A percentile compares a stretch with the other conserved stretches of the same genome.
Conservation (phyloP, 192 early-diverging fungal genomes). For the Tieghemiomyces parasiticus region DNA sequence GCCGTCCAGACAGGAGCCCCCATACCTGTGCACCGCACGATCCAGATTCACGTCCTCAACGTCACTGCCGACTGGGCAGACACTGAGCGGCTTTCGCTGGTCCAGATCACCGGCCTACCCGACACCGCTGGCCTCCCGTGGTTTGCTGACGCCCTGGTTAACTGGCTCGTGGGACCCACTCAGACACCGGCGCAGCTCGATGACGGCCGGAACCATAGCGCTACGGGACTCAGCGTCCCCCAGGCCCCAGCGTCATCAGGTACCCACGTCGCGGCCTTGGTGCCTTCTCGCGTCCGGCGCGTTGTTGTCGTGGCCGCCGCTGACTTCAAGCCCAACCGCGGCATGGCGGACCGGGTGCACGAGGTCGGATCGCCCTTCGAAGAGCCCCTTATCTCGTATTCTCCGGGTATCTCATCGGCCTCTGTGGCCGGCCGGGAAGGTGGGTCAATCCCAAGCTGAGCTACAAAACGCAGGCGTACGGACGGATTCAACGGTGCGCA, state of each 20-base stretch:
- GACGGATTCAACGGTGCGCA: too few relatives aligned
- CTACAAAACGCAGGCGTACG: too few relatives aligned
- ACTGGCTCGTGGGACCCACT: background rate
- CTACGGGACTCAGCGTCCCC: background rate
- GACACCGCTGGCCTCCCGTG: slow-evolving; percentile 6
- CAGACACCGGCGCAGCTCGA: background rate
- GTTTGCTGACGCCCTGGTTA: slow-evolving; percentile 9
- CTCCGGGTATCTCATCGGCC: background rate
- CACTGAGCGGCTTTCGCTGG: slow-evolving; percentile 8
- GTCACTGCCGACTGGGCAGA: slow-evolving; percentile 11
- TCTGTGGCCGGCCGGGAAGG: background rate
- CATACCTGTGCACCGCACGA: background rate
- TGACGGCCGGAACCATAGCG: background rate
- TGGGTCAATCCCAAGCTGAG: background rate
- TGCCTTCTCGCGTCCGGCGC: background rate
- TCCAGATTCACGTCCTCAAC: slow-evolving; percentile 10
- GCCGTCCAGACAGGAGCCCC: too few relatives aligned
- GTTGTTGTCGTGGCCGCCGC: slow-evolving; percentile 8
- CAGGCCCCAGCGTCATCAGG: too few relatives aligned
- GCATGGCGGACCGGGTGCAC: background rate
- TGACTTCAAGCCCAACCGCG: slow-evolving; percentile 12
- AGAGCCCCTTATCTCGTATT: background rate
- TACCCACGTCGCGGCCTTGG: background rate
- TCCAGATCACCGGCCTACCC: slow-evolving; percentile 10
- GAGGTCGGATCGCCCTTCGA: slow-evolving; percentile 6